Conservation (phyloP, 306 rosid species). For the Ziziphus jujuba region DNA sequence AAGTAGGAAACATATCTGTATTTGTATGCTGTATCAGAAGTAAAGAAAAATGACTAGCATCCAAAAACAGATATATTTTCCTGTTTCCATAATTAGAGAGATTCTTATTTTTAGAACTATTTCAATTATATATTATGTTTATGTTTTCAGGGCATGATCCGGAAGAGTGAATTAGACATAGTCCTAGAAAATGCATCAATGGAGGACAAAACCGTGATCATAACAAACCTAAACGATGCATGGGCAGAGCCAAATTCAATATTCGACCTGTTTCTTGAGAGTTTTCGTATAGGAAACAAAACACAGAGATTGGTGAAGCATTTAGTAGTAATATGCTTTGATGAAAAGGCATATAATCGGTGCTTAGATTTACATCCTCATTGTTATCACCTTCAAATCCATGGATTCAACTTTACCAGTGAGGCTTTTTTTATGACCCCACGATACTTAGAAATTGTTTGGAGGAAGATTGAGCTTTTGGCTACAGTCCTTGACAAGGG, state of each 20-base stretch:
- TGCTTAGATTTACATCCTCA: constrained; percentile 61
- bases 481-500: constrained; percentile 59
- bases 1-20: too few relatives aligned
- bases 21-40: too few relatives aligned
- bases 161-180: constrained; percentile 28
- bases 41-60: too few relatives aligned
- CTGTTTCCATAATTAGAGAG: too few relatives aligned
- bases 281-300: constrained; percentile 60
- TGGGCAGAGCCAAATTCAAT: constrained; percentile 82
- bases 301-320: constrained; percentile 58
- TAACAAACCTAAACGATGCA: constrained; percentile 81
- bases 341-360: constrained; percentile 61
- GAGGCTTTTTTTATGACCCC: constrained; percentile 75
- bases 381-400: constrained; percentile 51
- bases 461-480: constrained; percentile 68
- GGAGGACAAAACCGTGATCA: constrained; percentile 55
- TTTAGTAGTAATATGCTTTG: constrained; percentile 65
- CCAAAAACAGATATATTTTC: too few relatives aligned
- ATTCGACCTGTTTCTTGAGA: constrained; percentile 70
- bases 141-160: background rate
- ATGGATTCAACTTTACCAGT: constrained; percentile 46
- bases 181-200: constrained; percentile 56
- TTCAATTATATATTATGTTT: too few relatives aligned
- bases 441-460: constrained; percentile 71
- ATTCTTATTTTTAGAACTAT: too few relatives aligned